Evolutionary conservation across 192 early-diverging fungal genomes (phyloP), one percentile per base, ranked within the genome.

Genomic region (Tieghemiomyces parasiticus): DNA sequence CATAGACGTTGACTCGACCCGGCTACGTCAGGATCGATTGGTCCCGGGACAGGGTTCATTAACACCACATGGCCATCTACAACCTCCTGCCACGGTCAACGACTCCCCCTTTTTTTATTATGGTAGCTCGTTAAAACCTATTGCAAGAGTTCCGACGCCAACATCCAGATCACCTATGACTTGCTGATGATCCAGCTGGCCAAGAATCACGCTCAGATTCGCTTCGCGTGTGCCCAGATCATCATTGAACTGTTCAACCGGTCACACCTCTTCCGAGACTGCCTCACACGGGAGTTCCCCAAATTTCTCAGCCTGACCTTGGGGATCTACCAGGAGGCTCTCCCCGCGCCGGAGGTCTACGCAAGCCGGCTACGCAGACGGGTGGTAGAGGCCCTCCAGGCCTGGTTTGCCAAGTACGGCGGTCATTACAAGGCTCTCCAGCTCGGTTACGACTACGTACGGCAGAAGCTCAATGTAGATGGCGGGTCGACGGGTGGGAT

Each of bases 211-310:
- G 61, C 73, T 12, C 67, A 81, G 72, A 74, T 82, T 31, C 82
- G 84, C 6, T 73, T 75, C n/a, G 77, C 81, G 16, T 68, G 74
- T 31, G 58, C 80, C 16, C 82, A 83, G 61, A 60, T 72, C 2
- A 67, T 82, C 10, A 74, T 78, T 51, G 75, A 76, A 61, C 64
- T 87, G 4, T 87, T 87, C 60, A 55, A 62, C 13, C 76, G 84
- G 3, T 87, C 84, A 16, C 81, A 87, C 62, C 65, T 64, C 30
- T 81, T 87, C 63, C 77, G 84, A 34, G 58, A 67, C 13, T 64
- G 84, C 19, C 54, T 81, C 0, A 66, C 74, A 0, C 64, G 65
- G 1, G 70, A 73, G 30, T 74, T 81, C 32, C 76, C 78, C n/a
- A 63, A 68, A 10, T 71, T 82, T 26, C 54, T 83, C 34, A 65